Base-by-base conservation (phyloP, 495 filamentous ascomycete species). In the Echria macrotheca region DNA sequence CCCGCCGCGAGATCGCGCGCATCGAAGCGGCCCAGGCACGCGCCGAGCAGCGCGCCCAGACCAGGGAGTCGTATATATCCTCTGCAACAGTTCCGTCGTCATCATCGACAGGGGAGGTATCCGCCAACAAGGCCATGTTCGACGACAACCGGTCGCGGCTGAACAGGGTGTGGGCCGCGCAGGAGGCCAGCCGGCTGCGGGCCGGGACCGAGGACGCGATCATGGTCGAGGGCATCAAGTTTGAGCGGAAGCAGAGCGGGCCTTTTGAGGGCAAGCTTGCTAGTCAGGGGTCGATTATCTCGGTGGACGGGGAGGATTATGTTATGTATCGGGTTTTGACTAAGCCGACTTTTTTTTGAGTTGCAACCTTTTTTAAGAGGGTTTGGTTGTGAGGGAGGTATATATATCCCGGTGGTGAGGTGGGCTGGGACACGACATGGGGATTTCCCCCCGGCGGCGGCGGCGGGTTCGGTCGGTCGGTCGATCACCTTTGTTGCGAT, bases 261-360 rank as follows among this genome's bases (percentile, higher is more conserved):
- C 73, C 74, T 1, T 78, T 80, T 54, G 58, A 69, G 43, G 74
- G 74, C 26, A 73, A 73, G 52, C 67, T 78, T 2, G 75, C 77
- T 31, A 73, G 70, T 53, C 66, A 70, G 39, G 68, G 74, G 22
- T 67, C 68, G 7, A 75, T 78, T 17, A 69, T 80, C 42, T 74
- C 56, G 35, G 78, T 80, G 31, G 76, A 80, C 44, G 76, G 76
- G 8, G 76, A 80, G 55, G 76, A 80, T 36, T 80, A 75, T 47
- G 74, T 80, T 21, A 75, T 78, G 58, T 80, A 80, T 41, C 67
- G 75, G 9, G 73, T 80, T 1, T 64, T 80, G 33, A 77, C 69
- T 11, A 78, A 77, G 59, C 75, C 75, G 11, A 71, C 57, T 1
- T 80, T 78, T 46, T 78, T 71, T 22, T 71, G 49, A 17, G 17